Evolutionary conservation across 805 yeast species (phyloP).

Genomic region (Saturnispora quitensis): DNA sequence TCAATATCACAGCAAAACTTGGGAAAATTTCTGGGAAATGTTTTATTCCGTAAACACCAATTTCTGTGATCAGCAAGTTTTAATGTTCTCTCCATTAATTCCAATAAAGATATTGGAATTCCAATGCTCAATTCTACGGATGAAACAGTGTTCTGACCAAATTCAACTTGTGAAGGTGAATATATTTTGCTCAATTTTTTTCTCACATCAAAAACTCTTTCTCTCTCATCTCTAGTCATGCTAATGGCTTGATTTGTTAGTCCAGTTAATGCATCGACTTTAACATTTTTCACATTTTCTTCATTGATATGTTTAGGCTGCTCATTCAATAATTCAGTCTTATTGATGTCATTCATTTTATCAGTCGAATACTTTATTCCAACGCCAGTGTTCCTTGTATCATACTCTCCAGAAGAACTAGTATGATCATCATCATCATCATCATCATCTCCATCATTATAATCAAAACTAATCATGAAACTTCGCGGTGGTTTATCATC

Average conservation of each 20-base stretch:
- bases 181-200: conserved; percentile 13
- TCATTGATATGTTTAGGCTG: neutral
- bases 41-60: conserved; percentile 33
- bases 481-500: conserved; percentile 28
- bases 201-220: conserved; percentile 5
- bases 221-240: conserved; percentile 11
- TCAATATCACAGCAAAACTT: conserved; percentile 46
- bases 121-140: conserved; percentile 37
- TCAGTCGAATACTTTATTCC: neutral
- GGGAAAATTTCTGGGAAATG: conserved; percentile 47
- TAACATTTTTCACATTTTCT: neutral
- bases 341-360: neutral
- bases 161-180: conserved; percentile 13
- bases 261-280: conserved; percentile 18
- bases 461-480: conserved; percentile 23
- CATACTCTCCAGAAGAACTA: neutral
- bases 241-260: conserved; percentile 8
- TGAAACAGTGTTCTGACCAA: conserved; percentile 12
- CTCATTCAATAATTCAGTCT: neutral
- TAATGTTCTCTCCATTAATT: conserved; percentile 37
- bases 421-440: conserved; percentile 4
- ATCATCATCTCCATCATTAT: conserved; percentile 10
- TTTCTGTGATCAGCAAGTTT: conserved; percentile 44
- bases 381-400: neutral
- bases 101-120: conserved; percentile 37